Evolutionary conservation across 1,139 yeast species (phyloP).

Genomic region (Debaryomycetaceae sp.): DNA sequence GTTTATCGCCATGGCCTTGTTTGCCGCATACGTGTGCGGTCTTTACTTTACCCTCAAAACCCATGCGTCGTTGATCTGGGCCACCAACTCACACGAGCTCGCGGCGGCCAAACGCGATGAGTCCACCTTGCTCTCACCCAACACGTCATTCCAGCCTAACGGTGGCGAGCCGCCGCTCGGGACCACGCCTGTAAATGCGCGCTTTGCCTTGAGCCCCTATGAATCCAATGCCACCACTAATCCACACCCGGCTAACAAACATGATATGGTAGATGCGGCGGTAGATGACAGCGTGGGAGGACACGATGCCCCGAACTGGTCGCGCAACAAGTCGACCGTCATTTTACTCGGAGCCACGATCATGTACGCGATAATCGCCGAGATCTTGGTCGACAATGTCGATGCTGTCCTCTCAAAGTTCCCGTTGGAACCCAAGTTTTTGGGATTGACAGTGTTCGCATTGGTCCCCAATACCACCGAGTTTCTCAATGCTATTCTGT

Average conservation of each 20-base stretch:
- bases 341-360: slow-evolving; percentile 78
- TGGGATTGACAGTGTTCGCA: slow-evolving; percentile 91
- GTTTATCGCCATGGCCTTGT: slow-evolving; percentile 69
- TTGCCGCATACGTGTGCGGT: slow-evolving; percentile 83
- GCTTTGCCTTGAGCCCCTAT: not conserved
- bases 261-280: slow-evolving; percentile 8
- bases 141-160: not conserved
- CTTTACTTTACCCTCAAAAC: slow-evolving; percentile 87
- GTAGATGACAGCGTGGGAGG: slow-evolving; percentile 43
- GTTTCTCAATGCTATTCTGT: slow-evolving; percentile 91
- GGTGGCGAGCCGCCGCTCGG: slow-evolving; percentile 1
- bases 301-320: slow-evolving; percentile 98
- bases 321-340: slow-evolving; percentile 73
- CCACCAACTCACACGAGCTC: slow-evolving; percentile 36
- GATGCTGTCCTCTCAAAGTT: slow-evolving; percentile 72
- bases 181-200: slow-evolving; percentile 1
- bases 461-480: slow-evolving; percentile 96
- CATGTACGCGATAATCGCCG: slow-evolving; percentile 87
- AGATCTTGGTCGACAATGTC: slow-evolving; percentile 86
- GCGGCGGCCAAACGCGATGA: slow-evolving; percentile 13
- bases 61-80: slow-evolving; percentile 96
- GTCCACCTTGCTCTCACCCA: slow-evolving; percentile 15
- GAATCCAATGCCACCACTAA: not conserved
- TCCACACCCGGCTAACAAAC: not conserved
- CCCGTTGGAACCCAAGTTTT: slow-evolving; percentile 78